Evolutionary conservation across 2,329 filamentous ascomycete genomes (phyloP).

Genomic region (Claviceps fusiformis): DNA sequence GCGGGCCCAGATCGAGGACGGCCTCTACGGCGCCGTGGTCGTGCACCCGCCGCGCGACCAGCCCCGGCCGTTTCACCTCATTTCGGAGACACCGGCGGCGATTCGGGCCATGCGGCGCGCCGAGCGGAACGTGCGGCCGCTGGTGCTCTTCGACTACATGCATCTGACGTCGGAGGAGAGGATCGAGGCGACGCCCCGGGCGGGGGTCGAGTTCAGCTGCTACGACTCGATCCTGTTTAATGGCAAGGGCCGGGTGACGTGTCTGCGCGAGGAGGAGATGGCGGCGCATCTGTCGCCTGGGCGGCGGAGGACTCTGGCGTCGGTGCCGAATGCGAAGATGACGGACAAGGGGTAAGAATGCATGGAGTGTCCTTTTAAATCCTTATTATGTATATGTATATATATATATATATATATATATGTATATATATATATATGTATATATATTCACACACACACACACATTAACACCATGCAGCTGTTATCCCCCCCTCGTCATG

Average conservation of each 20-base stretch:
- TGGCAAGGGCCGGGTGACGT: slow-evolving; percentile 43
- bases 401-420: no score
- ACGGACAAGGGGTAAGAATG: slow-evolving; percentile 27
- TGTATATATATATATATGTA: no score
- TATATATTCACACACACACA: no score
- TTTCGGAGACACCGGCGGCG: slow-evolving; percentile 21
- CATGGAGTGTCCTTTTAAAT: no score
- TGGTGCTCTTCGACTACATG: slow-evolving; percentile 44
- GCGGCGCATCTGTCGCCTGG: slow-evolving; percentile 19
- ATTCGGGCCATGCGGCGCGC: slow-evolving; percentile 34
- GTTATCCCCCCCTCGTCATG: slow-evolving; percentile 27
- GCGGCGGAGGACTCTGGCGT: slow-evolving; percentile 17
- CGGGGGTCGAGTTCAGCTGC: slow-evolving; percentile 38
- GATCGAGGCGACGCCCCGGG: slow-evolving; percentile 27
- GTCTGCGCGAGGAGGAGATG: slow-evolving; percentile 31
- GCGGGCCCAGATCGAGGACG: slow-evolving; percentile 43
- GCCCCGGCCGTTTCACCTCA: slow-evolving; percentile 34
- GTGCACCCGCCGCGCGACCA: slow-evolving; percentile 25
- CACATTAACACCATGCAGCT: no score
- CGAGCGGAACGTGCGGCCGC: slow-evolving; percentile 29
- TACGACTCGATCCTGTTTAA: slow-evolving; percentile 50
- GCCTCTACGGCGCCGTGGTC: slow-evolving; percentile 41
- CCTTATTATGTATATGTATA: no score
- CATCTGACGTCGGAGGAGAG: slow-evolving; percentile 37
- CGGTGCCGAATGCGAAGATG: slow-evolving; percentile 18